These are phyloP conservation scores for Xylaria scruposa DNA, from an alignment of 495 filamentous ascomycete species.

Conservation along the genomic window DNA sequence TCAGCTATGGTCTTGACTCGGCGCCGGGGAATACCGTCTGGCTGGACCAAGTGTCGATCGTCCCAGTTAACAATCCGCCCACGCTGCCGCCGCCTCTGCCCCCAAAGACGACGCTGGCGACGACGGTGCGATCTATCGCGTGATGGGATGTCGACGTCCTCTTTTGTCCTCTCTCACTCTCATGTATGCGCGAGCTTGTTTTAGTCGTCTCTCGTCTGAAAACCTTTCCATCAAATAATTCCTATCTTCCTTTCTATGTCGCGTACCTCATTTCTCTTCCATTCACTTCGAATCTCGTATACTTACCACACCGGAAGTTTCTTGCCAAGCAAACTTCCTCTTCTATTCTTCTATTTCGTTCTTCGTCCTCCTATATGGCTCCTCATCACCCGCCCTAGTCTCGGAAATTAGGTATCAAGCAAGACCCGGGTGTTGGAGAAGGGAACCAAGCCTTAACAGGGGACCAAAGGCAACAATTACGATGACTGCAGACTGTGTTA, in stretches of 20 bases:
- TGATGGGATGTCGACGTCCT: not conserved
- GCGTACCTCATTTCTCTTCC: not conserved
- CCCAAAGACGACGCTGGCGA: not conserved
- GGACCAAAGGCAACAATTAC: not conserved
- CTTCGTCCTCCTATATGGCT: not conserved
- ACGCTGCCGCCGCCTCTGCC: not conserved
- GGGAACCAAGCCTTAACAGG: not conserved
- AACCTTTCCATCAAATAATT: not conserved
- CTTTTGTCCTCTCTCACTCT: not conserved
- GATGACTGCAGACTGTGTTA: not conserved
- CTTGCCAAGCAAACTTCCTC: not conserved
- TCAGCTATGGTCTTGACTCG: conserved; percentile 15
- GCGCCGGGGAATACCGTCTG: conserved; percentile 22
- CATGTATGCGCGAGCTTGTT: not conserved
- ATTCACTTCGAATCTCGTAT: not conserved
- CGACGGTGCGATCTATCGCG: not conserved
- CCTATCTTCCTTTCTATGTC: not conserved
- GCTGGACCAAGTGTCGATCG: conserved; percentile 24
- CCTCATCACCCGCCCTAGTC: not conserved
- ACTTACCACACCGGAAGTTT: not conserved
- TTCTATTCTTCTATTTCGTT: not conserved
- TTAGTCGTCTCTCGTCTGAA: not conserved
- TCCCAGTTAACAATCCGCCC: not conserved
- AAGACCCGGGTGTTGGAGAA: not conserved
- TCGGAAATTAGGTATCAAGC: not conserved